Conservation (phyloP, 1,139 yeast genomes). For the Yamadazyma jaroonii region DNA sequence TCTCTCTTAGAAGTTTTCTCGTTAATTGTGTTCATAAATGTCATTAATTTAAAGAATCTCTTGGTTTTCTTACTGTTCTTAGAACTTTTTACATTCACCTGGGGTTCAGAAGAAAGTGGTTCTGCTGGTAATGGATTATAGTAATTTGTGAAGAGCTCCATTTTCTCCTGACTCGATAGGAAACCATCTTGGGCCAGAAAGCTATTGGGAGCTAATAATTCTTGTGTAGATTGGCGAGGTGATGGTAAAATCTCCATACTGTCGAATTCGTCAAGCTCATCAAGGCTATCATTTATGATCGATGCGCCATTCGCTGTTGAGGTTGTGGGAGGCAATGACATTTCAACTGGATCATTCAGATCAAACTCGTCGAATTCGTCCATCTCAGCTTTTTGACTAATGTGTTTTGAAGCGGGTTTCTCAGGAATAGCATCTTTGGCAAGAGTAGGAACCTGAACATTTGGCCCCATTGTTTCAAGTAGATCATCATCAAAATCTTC, state of each 20-base stretch:
- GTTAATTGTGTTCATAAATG: background rate
- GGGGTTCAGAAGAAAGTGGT: background rate
- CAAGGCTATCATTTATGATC: too few species aligned
- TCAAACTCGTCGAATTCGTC: conserved; percentile 6
- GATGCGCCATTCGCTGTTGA: too few species aligned
- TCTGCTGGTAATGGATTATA: conserved; percentile 11
- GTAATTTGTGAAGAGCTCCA: conserved; percentile 28
- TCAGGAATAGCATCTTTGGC: too few species aligned
- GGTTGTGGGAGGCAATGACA: too few species aligned
- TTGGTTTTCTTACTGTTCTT: background rate
- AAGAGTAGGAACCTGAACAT: too few species aligned
- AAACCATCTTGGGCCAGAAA: conserved; percentile 24
- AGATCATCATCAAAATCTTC: background rate
- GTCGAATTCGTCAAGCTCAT: background rate
- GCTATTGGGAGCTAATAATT: conserved; percentile 2
- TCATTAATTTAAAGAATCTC: background rate
- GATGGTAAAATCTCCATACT: background rate
- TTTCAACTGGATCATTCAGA: background rate
- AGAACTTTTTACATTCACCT: background rate
- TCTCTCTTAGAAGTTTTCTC: background rate
- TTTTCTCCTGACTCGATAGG: conserved; percentile 23
- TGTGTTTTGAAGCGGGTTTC: too few species aligned
- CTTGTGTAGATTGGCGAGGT: conserved; percentile 5
- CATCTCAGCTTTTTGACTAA: too few species aligned
- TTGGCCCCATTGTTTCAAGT: too few species aligned